phyloP scores from a whole-genome alignment of 1,284 basidiomycete species.

The Volvariella volvacea region DNA sequence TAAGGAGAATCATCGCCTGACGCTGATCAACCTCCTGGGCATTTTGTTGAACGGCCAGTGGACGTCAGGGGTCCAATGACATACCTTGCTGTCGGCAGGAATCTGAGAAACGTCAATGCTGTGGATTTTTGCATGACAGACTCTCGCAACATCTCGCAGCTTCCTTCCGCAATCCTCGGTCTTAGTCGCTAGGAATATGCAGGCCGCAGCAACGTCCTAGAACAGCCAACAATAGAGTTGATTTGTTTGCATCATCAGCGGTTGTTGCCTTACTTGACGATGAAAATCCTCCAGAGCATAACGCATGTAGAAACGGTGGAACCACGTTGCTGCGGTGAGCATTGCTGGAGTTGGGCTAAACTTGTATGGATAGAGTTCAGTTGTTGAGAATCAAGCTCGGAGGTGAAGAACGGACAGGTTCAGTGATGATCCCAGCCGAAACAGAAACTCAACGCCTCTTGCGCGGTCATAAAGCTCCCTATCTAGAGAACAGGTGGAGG shows the following conservation, averaged over 20 bases:
- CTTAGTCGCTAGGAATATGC: slow-evolving; percentile 89
- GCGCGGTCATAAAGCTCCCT: slow-evolving; percentile 71
- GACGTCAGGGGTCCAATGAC: slow-evolving; percentile 11
- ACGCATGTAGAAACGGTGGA: slow-evolving; percentile 94
- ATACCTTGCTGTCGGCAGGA: slow-evolving; percentile 53
- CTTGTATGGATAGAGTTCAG: slow-evolving; percentile 10
- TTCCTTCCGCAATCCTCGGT: slow-evolving; percentile 86
- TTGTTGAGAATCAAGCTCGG: slow-evolving; percentile 6
- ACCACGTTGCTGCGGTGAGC: slow-evolving; percentile 82
- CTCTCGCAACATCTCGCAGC: slow-evolving; percentile 75
- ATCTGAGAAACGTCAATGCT: slow-evolving; percentile 51
- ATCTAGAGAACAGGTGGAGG: slow-evolving; percentile 51
- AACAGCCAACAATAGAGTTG: slow-evolving; percentile 4
- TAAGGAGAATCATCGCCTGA: slow-evolving; percentile 67
- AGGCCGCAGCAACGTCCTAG: slow-evolving; percentile 83
- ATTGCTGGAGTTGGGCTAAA: slow-evolving; percentile 71
- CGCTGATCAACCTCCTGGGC: slow-evolving; percentile 67
- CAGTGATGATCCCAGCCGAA: slow-evolving; percentile 68
- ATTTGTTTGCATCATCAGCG: not conserved
- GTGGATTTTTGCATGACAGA: slow-evolving; percentile 67
- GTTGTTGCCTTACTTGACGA: slow-evolving; percentile 55
- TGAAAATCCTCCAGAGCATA: slow-evolving; percentile 81
- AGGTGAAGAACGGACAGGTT: slow-evolving; percentile 47
- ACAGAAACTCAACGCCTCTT: slow-evolving; percentile 75
- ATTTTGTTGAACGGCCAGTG: slow-evolving; percentile 4